Base-by-base conservation (phyloP, 352 stramenopile species). In the Thalassiosira mediterranea region DNA sequence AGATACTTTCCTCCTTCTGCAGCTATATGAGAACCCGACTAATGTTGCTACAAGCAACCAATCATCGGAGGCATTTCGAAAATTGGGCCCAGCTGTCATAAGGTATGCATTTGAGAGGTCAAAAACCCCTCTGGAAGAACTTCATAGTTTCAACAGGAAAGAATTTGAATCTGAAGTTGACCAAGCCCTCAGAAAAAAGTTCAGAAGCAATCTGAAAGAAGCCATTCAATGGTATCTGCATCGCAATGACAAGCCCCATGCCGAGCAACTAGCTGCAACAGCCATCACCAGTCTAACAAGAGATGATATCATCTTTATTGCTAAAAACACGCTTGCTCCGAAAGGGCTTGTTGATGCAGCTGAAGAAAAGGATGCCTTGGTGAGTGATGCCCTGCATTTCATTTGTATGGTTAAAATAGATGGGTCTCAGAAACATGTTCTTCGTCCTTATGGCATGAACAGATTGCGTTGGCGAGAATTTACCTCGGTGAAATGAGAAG, bases 61-160 rank as follows among this genome's bases (percentile, higher is more conserved):
- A 17, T n/a, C 44, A 28, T n/a, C 21, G 23, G 26, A 54, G 31
- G 31, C 32, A 11, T 63, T 31, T 11, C 10, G 40, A 37, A 76
- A 76, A n/a, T 63, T 76, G 67, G 48, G 66, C 1, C 37, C 23
- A 63, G 66, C 52, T 34, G 47, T 69, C 2, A 59, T 76, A 3
- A 62, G 19, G 21, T 52, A 15, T 46, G 56, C 66, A 58, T 69
- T 76, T 34, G 17, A 37, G 8, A 37, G 21, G 13, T 47, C 66
- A 37, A 56, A 63, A n/a, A 21, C 11, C 17, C 37, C 66, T 19
- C 34, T 21, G 15, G 66, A 76, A 26, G 37, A 62, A 21, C 56
- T 76, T 11, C 66, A 76, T 19, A 37, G 13, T 21, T 76, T 76
- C 32, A 69, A 56, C 26, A 44, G 31, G 31, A 57, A 40, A 38